Conservation (phyloP, 164 flowering plant genomes). For the Liquidambar formosana region DNA sequence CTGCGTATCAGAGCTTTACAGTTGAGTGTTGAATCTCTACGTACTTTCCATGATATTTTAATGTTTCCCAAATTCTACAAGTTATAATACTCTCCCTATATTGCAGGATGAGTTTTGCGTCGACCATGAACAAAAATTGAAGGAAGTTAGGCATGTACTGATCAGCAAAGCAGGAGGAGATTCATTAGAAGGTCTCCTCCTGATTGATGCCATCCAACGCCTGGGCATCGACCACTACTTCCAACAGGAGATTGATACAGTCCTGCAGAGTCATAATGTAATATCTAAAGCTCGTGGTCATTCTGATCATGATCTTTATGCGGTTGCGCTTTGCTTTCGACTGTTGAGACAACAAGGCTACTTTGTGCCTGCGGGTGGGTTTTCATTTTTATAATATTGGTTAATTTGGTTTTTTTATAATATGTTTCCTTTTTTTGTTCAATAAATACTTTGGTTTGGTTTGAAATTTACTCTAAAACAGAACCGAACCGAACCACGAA, state of each 20-base stretch:
- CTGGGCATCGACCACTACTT: neutral
- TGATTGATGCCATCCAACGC: neutral
- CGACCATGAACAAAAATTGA: neutral
- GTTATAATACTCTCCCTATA: neutral
- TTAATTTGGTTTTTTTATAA: no score
- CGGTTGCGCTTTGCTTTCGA: neutral
- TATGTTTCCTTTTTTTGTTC: no score
- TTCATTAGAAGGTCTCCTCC: neutral
- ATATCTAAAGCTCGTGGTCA: neutral
- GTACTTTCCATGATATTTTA: no score
- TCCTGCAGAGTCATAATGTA: neutral
- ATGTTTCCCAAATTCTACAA: no score
- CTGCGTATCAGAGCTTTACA: no score
- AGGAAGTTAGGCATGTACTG: neutral
- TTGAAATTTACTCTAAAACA: no score
- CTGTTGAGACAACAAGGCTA: neutral
- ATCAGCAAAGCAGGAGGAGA: neutral
- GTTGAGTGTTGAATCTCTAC: no score
- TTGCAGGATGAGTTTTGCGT: neutral
- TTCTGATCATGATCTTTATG: neutral
- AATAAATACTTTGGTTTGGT: no score
- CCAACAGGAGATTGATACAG: neutral
- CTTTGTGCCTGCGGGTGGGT: neutral
- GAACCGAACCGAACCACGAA: no score
- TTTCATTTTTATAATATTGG: no score